Base-by-base conservation (phyloP, 75 land plant species). In the Ceratopteris richardii region DNA sequence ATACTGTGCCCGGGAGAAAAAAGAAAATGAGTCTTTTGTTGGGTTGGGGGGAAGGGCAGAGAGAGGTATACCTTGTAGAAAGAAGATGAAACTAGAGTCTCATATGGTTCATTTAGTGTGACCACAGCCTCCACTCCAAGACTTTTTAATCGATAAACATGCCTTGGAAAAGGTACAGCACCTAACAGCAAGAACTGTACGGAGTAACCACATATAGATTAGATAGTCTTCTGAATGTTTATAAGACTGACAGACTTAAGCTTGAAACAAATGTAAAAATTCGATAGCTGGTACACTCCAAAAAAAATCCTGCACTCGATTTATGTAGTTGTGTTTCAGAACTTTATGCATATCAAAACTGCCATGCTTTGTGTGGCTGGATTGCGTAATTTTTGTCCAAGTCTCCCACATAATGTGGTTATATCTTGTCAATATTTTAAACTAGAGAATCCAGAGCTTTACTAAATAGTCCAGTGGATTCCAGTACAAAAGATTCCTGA, bases 161-260 rank as follows among this genome's bases (percentile, higher is more conserved):
- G 84, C 46, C 66, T 63, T 30, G 95, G 94, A 64, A 92, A 92
- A 20, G 95, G 97, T 55, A 92, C 97, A 55, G 94, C 97, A 58
- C 97, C 97, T 60, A 92, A 58, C 61, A 92, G 53, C 30, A 92
- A 39, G 78, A 82, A 82, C 94, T 92, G 84, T 44, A 76, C 67
- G n/a, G n/a, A 40, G 14, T 9, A 40, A 40, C 12, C 42, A 40
- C 42, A 40, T 9, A 40, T 9, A 9, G 12, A 40, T 9, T 9
- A 40, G 14, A 14, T 40, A 40, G 9, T 9, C 42, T 9, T 40
- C 14, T 40, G 12, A 40, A 14, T 9, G 14, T 9, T 40, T 9
- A 14, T 14, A 40, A 9, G 42, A 9, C 42, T 40, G 42, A 40
- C 9, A 40, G 14, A 40, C n/a, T n/a, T n/a, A n/a, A n/a, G n/a